Evolutionary conservation across 768 basidiomycete genomes (phyloP).

Genomic region (Psilocybe sp.): DNA sequence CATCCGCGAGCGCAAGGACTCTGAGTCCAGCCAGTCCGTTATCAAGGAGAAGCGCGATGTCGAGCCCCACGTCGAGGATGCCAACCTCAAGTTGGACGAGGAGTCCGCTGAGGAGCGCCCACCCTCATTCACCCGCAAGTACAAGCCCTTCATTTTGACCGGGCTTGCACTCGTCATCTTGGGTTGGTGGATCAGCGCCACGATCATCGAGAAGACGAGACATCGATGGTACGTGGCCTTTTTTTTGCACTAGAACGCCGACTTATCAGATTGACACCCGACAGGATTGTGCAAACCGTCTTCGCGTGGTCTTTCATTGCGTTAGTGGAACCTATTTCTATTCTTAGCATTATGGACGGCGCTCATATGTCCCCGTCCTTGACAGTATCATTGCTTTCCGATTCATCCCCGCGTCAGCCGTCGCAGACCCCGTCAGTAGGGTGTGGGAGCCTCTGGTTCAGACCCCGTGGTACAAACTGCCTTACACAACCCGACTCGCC

Average conservation of each 20-base stretch:
- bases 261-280: conserved; percentile 7
- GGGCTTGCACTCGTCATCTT: conserved; percentile 61
- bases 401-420: conserved; percentile 71
- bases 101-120: too few species aligned
- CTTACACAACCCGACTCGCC: conserved; percentile 49
- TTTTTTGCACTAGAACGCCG: conserved; percentile 4
- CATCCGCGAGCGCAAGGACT: too few species aligned
- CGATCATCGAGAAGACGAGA: conserved; percentile 63
- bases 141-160: conserved; percentile 45
- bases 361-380: conserved; percentile 22
- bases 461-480: conserved; percentile 61
- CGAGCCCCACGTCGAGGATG: too few species aligned
- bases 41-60: too few species aligned
- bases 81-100: too few species aligned
- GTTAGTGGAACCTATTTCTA: conserved; percentile 43
- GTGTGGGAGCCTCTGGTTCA: conserved; percentile 68
- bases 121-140: conserved; percentile 8
- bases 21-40: too few species aligned
- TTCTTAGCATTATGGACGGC: not conserved
- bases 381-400: conserved; percentile 75
- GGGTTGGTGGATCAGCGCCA: conserved; percentile 86
- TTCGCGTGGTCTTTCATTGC: conserved; percentile 82
- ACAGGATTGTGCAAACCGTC: conserved; percentile 76
- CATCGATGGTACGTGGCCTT: conserved; percentile 59
- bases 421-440: conserved; percentile 68